Conservation (phyloP, 2,329 filamentous ascomycete species). For the Apiospora pterosperma region DNA sequence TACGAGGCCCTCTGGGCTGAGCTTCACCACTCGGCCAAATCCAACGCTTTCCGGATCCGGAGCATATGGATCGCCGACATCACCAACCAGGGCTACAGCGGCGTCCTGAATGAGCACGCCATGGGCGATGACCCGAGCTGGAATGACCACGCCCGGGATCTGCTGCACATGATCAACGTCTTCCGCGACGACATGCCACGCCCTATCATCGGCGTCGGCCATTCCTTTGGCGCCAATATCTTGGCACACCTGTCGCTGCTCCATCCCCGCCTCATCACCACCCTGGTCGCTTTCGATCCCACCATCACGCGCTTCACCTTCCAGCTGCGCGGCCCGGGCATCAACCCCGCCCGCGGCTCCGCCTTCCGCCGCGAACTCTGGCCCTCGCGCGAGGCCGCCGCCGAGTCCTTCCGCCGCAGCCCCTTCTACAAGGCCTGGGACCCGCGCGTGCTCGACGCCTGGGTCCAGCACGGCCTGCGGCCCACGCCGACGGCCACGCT, state of each 20-base stretch:
- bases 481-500: conserved; percentile 62
- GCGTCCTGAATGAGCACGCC: conserved; percentile 69
- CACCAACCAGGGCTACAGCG: conserved; percentile 79
- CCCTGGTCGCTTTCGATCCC: conserved; percentile 78
- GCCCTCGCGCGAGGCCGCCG: conserved; percentile 71
- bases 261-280: conserved; percentile 76
- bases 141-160: conserved; percentile 81
- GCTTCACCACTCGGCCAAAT: conserved; percentile 56
- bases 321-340: conserved; percentile 30
- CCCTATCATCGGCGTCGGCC: conserved; percentile 79
- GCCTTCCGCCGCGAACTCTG: conserved; percentile 74
- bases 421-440: conserved; percentile 85
- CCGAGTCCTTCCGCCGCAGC: conserved; percentile 60
- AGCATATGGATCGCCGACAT: conserved; percentile 88
- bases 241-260: conserved; percentile 69
- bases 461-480: conserved; percentile 73
- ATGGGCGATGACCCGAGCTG: conserved; percentile 87
- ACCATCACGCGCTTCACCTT: conserved; percentile 59
- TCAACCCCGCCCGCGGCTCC: conserved; percentile 56
- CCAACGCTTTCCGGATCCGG: conserved; percentile 66
- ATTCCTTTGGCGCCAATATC: conserved; percentile 81
- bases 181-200: conserved; percentile 78
- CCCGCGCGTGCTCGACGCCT: conserved; percentile 69
- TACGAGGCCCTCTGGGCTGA: conserved; percentile 94
- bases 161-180: conserved; percentile 79